Percentiles rank a stretch among this genome's conserved stretches.
phyloP scores from a whole-genome alignment of 2,329 filamentous ascomycete species.

The Akanthomyces muscarius region DNA sequence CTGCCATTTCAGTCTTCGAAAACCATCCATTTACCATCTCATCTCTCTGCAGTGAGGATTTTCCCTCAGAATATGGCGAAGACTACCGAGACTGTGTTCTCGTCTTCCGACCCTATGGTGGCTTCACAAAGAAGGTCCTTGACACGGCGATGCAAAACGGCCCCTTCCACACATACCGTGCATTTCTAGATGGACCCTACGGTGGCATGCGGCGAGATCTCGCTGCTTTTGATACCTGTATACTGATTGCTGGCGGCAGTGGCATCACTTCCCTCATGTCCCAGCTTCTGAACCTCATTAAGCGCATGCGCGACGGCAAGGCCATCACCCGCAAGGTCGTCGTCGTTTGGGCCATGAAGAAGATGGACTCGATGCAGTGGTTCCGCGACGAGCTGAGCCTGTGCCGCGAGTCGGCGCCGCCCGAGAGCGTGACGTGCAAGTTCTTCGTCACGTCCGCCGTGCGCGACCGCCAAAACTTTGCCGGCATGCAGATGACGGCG shows the following conservation, averaged over 20 bases:
- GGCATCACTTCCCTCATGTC: conserved; percentile 92
- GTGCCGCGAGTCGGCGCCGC: conserved; percentile 82
- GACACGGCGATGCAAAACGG: conserved; percentile 79
- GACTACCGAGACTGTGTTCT: conserved; percentile 83
- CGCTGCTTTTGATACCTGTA: conserved; percentile 87
- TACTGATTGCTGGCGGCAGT: conserved; percentile 89
- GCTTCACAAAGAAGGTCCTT: conserved; percentile 84
- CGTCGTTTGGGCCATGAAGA: conserved; percentile 90
- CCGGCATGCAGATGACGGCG: conserved; percentile 40
- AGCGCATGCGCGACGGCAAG: conserved; percentile 91
- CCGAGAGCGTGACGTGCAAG: conserved; percentile 84
- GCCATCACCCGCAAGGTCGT: conserved; percentile 87
- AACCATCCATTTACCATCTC: conserved; percentile 96
- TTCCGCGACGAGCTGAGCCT: conserved; percentile 93
- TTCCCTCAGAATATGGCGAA: conserved; percentile 86
- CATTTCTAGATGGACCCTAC: conserved; percentile 91
- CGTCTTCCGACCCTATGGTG: conserved; percentile 86
- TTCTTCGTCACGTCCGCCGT: conserved; percentile 83
- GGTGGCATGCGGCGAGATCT: conserved; percentile 89
- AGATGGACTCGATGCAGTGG: conserved; percentile 93
- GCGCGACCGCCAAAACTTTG: conserved; percentile 27
- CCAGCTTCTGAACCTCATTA: conserved; percentile 89
- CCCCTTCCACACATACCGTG: conserved; percentile 85
- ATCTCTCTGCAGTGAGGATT: conserved; percentile 87
- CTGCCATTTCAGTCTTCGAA: conserved; percentile 82